Conservation (phyloP, 2,329 filamentous ascomycete species). For the Nannizziopsis barbatae region DNA sequence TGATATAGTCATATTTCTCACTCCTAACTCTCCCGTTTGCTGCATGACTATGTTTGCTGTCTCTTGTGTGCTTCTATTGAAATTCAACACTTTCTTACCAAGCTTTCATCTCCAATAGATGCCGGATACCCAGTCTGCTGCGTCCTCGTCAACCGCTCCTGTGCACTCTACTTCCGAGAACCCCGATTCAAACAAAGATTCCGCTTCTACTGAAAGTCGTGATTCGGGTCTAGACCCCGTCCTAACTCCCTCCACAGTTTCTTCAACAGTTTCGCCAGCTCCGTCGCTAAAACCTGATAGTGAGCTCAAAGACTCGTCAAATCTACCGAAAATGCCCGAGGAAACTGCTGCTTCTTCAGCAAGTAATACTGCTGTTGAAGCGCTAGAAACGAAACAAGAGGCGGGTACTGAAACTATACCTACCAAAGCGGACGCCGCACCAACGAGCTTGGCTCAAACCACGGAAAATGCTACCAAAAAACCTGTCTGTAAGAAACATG, state of each 20-base stretch:
- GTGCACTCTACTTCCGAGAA: not conserved
- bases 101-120: constrained; percentile 1
- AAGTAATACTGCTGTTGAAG: constrained; percentile 13
- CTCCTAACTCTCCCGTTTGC: not conserved
- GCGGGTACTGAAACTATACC: constrained; percentile 20
- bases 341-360: constrained; percentile 15
- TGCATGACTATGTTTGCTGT: not conserved
- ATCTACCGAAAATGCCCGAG: constrained; percentile 23
- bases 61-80: not conserved
- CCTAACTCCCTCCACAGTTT: constrained; percentile 18
- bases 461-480: constrained; percentile 22
- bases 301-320: constrained; percentile 3
- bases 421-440: constrained; percentile 16
- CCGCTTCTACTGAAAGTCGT: constrained; percentile 12
- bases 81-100: constrained; percentile 1
- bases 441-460: constrained; percentile 15
- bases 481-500: constrained; percentile 26
- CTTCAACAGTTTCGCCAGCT: constrained; percentile 18
- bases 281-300: constrained; percentile 19
- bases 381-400: constrained; percentile 24
- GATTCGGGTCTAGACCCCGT: constrained; percentile 18
- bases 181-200: not conserved
- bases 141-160: constrained; percentile 1
- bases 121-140: constrained; percentile 5
- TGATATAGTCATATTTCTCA: too few species aligned